phyloP scores from a whole-genome alignment of 768 basidiomycete genomes.

The Tubosaeta brunneosetosa region DNA sequence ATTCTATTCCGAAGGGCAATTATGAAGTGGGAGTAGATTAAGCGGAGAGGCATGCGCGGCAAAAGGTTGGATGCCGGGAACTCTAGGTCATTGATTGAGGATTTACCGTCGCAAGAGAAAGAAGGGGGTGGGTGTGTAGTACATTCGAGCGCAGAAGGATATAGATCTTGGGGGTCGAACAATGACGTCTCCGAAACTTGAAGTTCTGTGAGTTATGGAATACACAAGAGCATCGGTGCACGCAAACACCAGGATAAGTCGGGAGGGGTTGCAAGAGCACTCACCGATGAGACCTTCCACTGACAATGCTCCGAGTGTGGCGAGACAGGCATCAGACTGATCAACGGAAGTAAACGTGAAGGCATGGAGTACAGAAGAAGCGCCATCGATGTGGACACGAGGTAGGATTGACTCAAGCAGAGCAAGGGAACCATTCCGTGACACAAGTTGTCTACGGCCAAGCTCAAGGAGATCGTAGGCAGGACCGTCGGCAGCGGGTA shows the following conservation, averaged over 20 bases:
- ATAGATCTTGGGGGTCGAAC: constrained; percentile 47
- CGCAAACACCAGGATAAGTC: background rate
- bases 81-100: constrained; percentile 14
- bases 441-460: constrained; percentile 48
- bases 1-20: constrained; percentile 55
- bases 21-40: constrained; percentile 45
- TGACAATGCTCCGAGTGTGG: constrained; percentile 34
- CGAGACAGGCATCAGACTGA: constrained; percentile 26
- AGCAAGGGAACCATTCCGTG: constrained; percentile 32
- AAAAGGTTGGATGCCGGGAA: constrained; percentile 37
- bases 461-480: constrained; percentile 47
- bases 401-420: constrained; percentile 50
- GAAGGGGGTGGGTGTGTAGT: constrained; percentile 34
- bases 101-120: constrained; percentile 28
- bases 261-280: constrained; percentile 20
- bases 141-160: constrained; percentile 51
- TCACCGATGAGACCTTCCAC: constrained; percentile 52
- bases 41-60: constrained; percentile 43
- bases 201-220: constrained; percentile 9
- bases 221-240: constrained; percentile 3
- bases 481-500: constrained; percentile 24
- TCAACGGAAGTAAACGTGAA: constrained; percentile 46
- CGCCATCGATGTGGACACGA: constrained; percentile 43
- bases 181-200: constrained; percentile 41
- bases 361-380: constrained; percentile 49